Base-by-base conservation (phyloP, 306 rosid genomes). In the Quercus parvula region DNA sequence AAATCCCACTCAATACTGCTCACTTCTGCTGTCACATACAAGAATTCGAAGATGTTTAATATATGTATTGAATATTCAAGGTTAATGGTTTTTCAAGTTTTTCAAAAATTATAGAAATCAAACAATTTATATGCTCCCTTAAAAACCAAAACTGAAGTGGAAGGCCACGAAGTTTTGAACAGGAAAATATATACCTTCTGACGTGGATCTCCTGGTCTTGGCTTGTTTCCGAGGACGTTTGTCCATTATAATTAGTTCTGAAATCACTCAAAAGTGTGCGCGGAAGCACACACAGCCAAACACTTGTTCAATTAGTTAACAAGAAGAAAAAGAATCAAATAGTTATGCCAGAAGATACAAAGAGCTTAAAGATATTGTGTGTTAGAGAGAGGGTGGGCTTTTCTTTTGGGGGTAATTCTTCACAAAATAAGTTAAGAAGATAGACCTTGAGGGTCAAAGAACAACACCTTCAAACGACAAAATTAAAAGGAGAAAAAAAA, bases 1-100 rank as follows among this genome's bases (percentile, higher is more conserved):
- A 81, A 56, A 59, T 83, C 76, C 89, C 89, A 75, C 31, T 86
- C 89, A 4, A 11, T 73, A 56, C 90, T 88, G 83, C 84, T 86
- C 66, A 86, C 94, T 84, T 88, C 90, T 88, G 84, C 86, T 51
- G 6, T 63, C 41, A 33, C 38, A 6, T 30, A 51, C 49, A 10
- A 64, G 15, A 55, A 22, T 15, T 66, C 6, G 15, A 55, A 14
- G 7, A 12, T 49, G 19, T 61, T 30, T 24, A 24, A 15, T 3
- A 14, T 6, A 6, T 15, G 22, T 1, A 64, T 64, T 35, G 20
- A 2, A 64, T 30, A 64, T 30, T 64, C 5, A 49, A 49, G 12
- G 46, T 41, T 8, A 41, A 7, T 8, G 46, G 46, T 41, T 41
- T 41, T 41, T 41, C 46, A 41, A 41, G 46, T 41, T 41, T 5